phyloP scores from a whole-genome alignment of 1,139 yeast species.

The Magnusiomyces suaveolens region DNA sequence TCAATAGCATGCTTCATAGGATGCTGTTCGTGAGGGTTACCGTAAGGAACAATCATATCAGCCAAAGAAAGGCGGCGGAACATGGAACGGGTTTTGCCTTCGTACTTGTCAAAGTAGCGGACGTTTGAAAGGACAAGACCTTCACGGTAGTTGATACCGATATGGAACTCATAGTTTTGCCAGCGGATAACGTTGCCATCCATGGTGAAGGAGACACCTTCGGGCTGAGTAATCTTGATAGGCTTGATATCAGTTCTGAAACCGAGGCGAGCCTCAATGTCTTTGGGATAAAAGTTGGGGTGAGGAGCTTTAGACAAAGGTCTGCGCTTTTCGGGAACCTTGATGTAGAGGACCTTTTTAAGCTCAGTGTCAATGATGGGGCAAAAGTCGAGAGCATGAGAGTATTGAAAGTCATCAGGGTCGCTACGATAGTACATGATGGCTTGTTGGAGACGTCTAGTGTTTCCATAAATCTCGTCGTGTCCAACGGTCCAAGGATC shows the following conservation, averaged over 20 bases:
- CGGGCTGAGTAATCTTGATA: conserved; percentile 63
- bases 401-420: conserved; percentile 73
- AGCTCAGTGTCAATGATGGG: conserved; percentile 72
- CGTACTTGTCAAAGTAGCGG: conserved; percentile 52
- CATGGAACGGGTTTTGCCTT: conserved; percentile 54
- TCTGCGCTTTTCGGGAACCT: conserved; percentile 66
- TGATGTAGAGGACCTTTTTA: conserved; percentile 59
- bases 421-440: conserved; percentile 68
- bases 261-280: conserved; percentile 48
- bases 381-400: conserved; percentile 75
- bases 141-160: conserved; percentile 78
- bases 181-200: conserved; percentile 60
- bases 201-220: conserved; percentile 69
- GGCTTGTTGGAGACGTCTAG: conserved; percentile 68
- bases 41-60: conserved; percentile 82
- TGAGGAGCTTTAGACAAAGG: conserved; percentile 58
- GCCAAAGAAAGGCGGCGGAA: conserved; percentile 71
- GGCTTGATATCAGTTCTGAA: conserved; percentile 55
- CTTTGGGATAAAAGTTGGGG: conserved; percentile 59
- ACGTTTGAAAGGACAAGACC: conserved; percentile 72
- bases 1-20: conserved; percentile 81
- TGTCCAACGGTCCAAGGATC: conserved; percentile 85
- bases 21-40: conserved; percentile 69
- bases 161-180: conserved; percentile 68
- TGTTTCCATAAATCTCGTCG: conserved; percentile 77